Base-by-base conservation (phyloP, 1,284 basidiomycete species). In the Cutaneotrichosporon sp. region DNA sequence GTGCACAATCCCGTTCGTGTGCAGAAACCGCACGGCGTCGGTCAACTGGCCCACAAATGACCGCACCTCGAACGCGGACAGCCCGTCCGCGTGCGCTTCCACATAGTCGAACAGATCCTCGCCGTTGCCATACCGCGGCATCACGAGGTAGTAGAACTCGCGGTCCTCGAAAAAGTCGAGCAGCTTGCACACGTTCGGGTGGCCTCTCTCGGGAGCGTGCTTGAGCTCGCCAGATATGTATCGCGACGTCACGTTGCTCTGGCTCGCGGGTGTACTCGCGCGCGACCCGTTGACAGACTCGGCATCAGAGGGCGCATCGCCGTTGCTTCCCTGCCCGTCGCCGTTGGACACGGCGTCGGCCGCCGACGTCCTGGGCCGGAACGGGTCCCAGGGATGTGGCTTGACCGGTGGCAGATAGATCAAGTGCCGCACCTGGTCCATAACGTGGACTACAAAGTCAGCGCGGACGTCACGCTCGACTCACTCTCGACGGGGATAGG, bases 161-260 rank as follows among this genome's bases (percentile, higher is more conserved):
- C 83, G 84, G 71, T 98, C 96, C 73, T 98, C 94, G 73, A 97
- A 98, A 71, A 97, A 98, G 73, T 98, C 96, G 52, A 94, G 80
- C 54, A 98, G 80, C 45, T 88, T 87, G 74, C 92, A 94, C 52
- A 98, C 69, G 58, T 73, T 75, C 14, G 74, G 74, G 58, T 76
- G 74, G 9, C 74, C 74, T 30, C 73, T 55, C 43, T 68, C 62
- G 1, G 68, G 66, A 18, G 56, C 58, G 15, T 63, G 60, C 52
- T 65, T 65, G 48, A 72, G 62, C 53, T 74, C 72, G 7, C 56
- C 55, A 8, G 64, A 57, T 21, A 74, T 62, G 46, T 63, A 62
- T 46, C 63, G 67, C 40, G 68, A 68, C 10, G 69, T 63, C n/a
- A 52, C 46, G 33, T 20, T 46, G n/a, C 17, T n/a, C 33, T 45